phyloP scores from a whole-genome alignment of 192 early-diverging fungal species.

The Helicostylum pulchrum region DNA sequence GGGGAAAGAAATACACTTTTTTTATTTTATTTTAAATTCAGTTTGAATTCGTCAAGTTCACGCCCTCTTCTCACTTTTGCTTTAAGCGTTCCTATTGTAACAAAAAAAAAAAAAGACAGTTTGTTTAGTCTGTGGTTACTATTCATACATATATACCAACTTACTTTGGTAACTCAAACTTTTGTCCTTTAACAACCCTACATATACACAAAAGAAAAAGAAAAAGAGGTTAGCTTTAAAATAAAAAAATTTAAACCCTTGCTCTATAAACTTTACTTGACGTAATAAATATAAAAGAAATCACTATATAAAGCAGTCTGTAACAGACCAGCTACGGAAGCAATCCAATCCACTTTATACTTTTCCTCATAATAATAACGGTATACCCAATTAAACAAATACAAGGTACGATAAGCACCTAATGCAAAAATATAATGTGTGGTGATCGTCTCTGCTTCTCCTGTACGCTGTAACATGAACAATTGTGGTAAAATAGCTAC shows the following conservation, averaged over 20 bases:
- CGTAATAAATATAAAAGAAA: slow-evolving; percentile 96
- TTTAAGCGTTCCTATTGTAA: not conserved
- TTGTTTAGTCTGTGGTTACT: not conserved
- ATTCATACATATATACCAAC: slow-evolving; percentile 15
- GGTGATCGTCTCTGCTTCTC: slow-evolving; percentile 99
- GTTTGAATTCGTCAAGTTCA: slow-evolving; percentile 1
- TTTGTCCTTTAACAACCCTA: slow-evolving; percentile 68
- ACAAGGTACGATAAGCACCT: slow-evolving; percentile 86
- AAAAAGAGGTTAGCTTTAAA: not conserved
- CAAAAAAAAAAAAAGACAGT: not conserved
- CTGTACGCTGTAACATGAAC: slow-evolving; percentile 94
- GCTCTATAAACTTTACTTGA: slow-evolving; percentile 50
- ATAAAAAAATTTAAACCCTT: not conserved
- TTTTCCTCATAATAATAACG: slow-evolving; percentile 50
- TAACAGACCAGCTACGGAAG: slow-evolving; percentile 84
- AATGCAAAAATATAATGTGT: slow-evolving; percentile 98
- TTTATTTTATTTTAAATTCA: slow-evolving; percentile 4
- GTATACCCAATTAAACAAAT: slow-evolving; percentile 94
- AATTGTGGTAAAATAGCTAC: slow-evolving; percentile 98
- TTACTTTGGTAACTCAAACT: slow-evolving; percentile 65
- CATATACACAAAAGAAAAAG: not conserved
- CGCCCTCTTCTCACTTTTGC: not conserved
- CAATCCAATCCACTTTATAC: slow-evolving; percentile 64
- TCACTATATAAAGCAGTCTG: slow-evolving; percentile 96
- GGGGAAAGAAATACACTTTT: not conserved